A percentile compares a stretch with the other conserved stretches of the same genome.
phyloP scores from a whole-genome alignment of 805 yeast genomes.

The Cyberlindnera bimundalis region DNA sequence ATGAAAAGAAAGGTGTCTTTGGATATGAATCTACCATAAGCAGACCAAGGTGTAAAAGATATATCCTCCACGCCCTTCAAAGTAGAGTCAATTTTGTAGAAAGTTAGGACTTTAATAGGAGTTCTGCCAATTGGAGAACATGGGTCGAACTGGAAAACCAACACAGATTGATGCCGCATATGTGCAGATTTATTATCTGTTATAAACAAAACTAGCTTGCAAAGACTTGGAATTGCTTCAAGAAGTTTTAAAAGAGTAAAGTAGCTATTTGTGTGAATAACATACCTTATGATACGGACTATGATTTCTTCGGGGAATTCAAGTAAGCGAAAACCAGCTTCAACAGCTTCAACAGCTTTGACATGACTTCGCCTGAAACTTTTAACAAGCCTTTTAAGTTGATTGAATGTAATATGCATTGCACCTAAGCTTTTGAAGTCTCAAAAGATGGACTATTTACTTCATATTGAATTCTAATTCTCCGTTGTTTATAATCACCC shows the following conservation, averaged over 20 bases:
- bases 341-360: too few relatives aligned
- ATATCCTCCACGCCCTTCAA: neutral
- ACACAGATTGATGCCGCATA: neutral
- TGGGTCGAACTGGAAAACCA: neutral
- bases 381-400: too few relatives aligned
- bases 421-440: too few relatives aligned
- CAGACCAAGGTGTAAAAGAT: neutral
- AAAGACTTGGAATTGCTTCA: neutral
- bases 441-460: too few relatives aligned
- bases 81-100: neutral
- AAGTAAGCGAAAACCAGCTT: neutral
- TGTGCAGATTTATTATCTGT: neutral
- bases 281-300: neutral
- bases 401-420: too few relatives aligned
- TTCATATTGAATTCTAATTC: too few relatives aligned
- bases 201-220: neutral
- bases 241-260: neutral
- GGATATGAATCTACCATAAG: neutral
- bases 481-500: too few relatives aligned
- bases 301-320: neutral
- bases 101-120: neutral
- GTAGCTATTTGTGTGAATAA: neutral
- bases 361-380: too few relatives aligned
- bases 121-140: neutral
- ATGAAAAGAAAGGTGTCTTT: neutral